Base-by-base conservation (phyloP, 2,329 filamentous ascomycete species). In the Onygenales sp. region DNA sequence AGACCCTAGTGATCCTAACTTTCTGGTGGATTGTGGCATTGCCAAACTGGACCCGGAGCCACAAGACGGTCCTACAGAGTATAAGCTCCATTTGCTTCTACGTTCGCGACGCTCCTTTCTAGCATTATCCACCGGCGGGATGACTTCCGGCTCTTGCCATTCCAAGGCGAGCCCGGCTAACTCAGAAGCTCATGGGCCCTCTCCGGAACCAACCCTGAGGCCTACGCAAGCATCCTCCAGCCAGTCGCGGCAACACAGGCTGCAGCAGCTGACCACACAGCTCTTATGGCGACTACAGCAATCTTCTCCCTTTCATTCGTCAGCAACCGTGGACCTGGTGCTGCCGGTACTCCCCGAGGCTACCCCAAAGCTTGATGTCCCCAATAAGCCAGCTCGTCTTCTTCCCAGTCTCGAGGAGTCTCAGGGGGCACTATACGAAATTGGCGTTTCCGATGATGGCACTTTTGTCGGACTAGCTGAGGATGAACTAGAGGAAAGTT, bases 391-490 rank as follows among this genome's bases (percentile, higher is more conserved):
- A 7, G 73, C 75, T 43, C 78, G 75, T 49, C 70, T 84, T 35
- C 69, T 83, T 10, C 80, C 91, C 2, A 90, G 93, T 0, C 74
- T 98, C 7, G 92, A 97, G 66, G 91, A 95, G 66, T 96, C 90
- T 13, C 86, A 89, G 60, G 93, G 93, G 5, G 93, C 93, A 1
- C 71, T 97, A 49, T 98, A 98, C 62, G 92, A 98, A 69, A 95
- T 98, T 67, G 93, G 93, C 0, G 90, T 98, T 8, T 87, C 91
- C 32, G 93, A 98, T 67, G 90, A 97, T 72, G 93, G 93, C 7
- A 89, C 86, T 0, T 83, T 98, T 54, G 82, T 95, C 43, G 93
- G 93, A 0, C 75, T 98, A 46, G 87, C 89, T 2, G 83, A 87
- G 59, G 90, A 96, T 65, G 93, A 98, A 69, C 82, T 98, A 78